Evolutionary conservation across 352 stramenopile species (phyloP).

Genomic region (Pythium aquatile): DNA sequence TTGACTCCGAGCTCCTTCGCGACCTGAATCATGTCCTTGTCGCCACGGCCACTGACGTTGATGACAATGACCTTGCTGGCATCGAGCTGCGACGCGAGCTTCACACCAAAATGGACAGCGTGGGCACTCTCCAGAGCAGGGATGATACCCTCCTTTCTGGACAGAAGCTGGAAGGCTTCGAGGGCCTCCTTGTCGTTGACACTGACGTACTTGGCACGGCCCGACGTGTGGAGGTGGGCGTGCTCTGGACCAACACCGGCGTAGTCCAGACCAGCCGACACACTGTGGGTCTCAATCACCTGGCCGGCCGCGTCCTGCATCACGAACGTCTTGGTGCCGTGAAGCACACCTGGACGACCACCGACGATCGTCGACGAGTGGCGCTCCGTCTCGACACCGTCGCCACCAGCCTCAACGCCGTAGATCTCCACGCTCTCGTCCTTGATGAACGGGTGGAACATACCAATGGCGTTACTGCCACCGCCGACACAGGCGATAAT

Average conservation of each 20-base stretch:
- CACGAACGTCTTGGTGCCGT: conserved; percentile 97
- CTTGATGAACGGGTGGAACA: conserved; percentile 97
- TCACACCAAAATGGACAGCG: conserved; percentile 93
- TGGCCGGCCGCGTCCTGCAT: conserved; percentile 96
- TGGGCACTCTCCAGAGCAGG: conserved; percentile 96
- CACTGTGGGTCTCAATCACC: conserved; percentile 94
- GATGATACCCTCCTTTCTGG: conserved; percentile 97
- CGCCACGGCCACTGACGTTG: conserved; percentile 96
- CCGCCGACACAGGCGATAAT: conserved; percentile 97
- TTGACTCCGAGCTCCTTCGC: conserved; percentile 95
- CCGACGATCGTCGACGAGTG: conserved; percentile 95
- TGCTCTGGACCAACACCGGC: conserved; percentile 97
- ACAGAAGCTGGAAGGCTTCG: conserved; percentile 95
- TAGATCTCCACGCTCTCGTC: conserved; percentile 93
- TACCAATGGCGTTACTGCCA: conserved; percentile 98
- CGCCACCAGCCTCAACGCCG: conserved; percentile 95
- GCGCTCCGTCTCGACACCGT: conserved; percentile 85
- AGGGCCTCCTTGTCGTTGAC: conserved; percentile 97
- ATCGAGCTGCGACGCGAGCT: conserved; percentile 89
- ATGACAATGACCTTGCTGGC: conserved; percentile 94
- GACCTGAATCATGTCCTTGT: conserved; percentile 99
- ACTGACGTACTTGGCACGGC: conserved; percentile 94
- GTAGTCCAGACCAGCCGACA: conserved; percentile 97
- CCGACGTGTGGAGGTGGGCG: conserved; percentile 95
- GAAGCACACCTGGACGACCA: conserved; percentile 94